Evolutionary conservation across 371 early-diverging fungal genomes (phyloP), one percentile per base, ranked within the genome.

Genomic region (Apophysomyces variabilis): DNA sequence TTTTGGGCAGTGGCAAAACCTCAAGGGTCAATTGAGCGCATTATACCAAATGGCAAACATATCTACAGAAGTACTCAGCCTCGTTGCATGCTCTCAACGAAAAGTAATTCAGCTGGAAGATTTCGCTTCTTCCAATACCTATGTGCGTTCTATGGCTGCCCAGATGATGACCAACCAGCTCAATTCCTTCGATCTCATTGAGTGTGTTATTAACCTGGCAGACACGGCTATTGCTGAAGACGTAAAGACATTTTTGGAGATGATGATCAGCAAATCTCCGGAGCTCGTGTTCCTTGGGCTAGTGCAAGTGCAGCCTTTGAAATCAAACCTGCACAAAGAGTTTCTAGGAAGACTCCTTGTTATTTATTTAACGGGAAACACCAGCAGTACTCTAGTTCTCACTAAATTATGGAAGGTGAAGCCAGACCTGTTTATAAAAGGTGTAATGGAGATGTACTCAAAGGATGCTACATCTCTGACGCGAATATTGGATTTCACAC

Each of bases 201-300:
- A 91, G 62, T 86, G 89, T 18, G 75, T 94, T 3, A 74, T 92
- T 59, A 69, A 69, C 16, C 64, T 94, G 61, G 86, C 87, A 1
- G 90, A 92, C 57, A 84, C 85, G 32, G 78, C 79, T 3, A 86
- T 83, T 12, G 78, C 77, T 26, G 91, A 88, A 9, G 91, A 90
- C 38, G 89, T 87, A 37, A 87, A 88, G 68, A 78, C 74, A 3
- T 73, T 94, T 56, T 69, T 94, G 60, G 92, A 92, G 35, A 67
- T 81, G 38, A 87, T 88, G 37, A 66, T 85, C 16, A 88, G 89
- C 43, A 86, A 87, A 58, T 70, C 86, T 12, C 92, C 95, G 7
- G 96, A 95, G 67, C 75, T 95, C 6, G 64, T 95, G 5, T 83
- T 93, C 60, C 75, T 95, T 45, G 94, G 92, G 3, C 75, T 96